Base-by-base conservation (phyloP, 495 filamentous ascomycete species). In the Neurospora sp. region DNA sequence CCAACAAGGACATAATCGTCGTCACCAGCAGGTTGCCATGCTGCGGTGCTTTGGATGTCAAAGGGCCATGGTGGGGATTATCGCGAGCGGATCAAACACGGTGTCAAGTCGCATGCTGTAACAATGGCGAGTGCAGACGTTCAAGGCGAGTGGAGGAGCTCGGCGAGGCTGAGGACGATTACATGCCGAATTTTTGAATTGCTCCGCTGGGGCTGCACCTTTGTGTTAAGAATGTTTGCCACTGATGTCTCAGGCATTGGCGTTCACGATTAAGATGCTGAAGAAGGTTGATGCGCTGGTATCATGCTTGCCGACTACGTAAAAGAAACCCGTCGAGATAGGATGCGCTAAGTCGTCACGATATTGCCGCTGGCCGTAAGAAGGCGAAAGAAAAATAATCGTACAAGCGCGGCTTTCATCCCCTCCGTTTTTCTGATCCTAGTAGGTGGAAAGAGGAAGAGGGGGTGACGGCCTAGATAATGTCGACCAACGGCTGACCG, bases 401-500 rank as follows among this genome's bases (percentile, higher is more conserved):
- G 80, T 81, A 81, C 80, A 81, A 75, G 75, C 76, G 76, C 72
- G 78, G 78, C 79, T 72, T 69, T 76, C 75, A 77, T 75, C 78
- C 74, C 74, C 76, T 78, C 78, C 77, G 76, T 79, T 70, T 75
- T 75, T 75, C 76, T 76, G 74, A 79, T 78, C 79, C 80, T 77
- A 77, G 31, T 69, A 71, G 73, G 72, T 66, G 74, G 71, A 74
- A 73, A 74, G 39, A 72, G 73, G 75, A 37, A 74, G 73, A 62
- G 66, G 54, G 74, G 75, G 75, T 74, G 75, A 74, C 70, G 70
- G 74, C 76, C 76, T 70, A 70, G 72, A 73, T 15, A 77, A 74
- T 74, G 80, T 80, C 80, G 80, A 78, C 79, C 74, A 73, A 71
- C 78, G 73, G 80, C 77, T 79, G 74, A 80, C 77, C 75, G 78